Percentiles rank a stretch among this genome's conserved stretches.
phyloP scores from a whole-genome alignment of 2,329 filamentous ascomycete species.

The Elsinoe ampelina region DNA sequence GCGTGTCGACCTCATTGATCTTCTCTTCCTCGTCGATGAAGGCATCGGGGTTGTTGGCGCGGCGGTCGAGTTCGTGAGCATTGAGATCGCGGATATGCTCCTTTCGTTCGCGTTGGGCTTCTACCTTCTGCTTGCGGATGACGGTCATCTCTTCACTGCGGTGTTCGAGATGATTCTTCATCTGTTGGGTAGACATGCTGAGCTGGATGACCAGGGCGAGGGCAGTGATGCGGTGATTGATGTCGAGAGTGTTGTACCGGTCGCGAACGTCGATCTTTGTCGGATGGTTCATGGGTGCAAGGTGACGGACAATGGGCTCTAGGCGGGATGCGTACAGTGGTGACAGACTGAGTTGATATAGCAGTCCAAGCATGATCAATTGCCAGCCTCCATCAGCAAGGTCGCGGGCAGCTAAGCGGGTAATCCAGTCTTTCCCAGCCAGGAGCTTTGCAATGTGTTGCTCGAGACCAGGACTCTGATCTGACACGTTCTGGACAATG shows the following conservation, averaged over 20 bases:
- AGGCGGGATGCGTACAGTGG: slow-evolving; percentile 61
- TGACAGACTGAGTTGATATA: slow-evolving; percentile 74
- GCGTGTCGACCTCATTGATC: slow-evolving; percentile 6
- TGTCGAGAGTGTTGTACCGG: slow-evolving; percentile 66
- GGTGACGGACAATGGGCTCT: slow-evolving; percentile 66
- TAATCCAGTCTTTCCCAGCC: slow-evolving; percentile 70
- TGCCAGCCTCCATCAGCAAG: slow-evolving; percentile 89
- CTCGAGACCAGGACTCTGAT: slow-evolving; percentile 11
- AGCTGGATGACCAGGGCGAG: slow-evolving; percentile 81
- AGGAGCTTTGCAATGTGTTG: slow-evolving; percentile 31
- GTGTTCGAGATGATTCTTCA: slow-evolving; percentile 82
- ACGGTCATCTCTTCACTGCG: slow-evolving; percentile 91
- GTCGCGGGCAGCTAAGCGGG: slow-evolving; percentile 70
- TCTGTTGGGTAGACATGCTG: slow-evolving; percentile 73
- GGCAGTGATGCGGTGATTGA: slow-evolving; percentile 71
- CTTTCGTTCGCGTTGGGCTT: slow-evolving; percentile 72
- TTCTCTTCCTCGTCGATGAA: slow-evolving; percentile 10
- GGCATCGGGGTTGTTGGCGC: slow-evolving; percentile 8
- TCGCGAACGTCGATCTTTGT: slow-evolving; percentile 62
- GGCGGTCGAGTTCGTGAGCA: slow-evolving; percentile 24
- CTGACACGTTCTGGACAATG: slow-evolving; percentile 9
- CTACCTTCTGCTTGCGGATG: slow-evolving; percentile 91
- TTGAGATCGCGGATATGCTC: slow-evolving; percentile 46
- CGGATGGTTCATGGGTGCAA: slow-evolving; percentile 70
- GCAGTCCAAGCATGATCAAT: slow-evolving; percentile 72